Evolutionary conservation across 23 red algal genomes (phyloP).

Genomic region (Gracilaria gracilis): DNA sequence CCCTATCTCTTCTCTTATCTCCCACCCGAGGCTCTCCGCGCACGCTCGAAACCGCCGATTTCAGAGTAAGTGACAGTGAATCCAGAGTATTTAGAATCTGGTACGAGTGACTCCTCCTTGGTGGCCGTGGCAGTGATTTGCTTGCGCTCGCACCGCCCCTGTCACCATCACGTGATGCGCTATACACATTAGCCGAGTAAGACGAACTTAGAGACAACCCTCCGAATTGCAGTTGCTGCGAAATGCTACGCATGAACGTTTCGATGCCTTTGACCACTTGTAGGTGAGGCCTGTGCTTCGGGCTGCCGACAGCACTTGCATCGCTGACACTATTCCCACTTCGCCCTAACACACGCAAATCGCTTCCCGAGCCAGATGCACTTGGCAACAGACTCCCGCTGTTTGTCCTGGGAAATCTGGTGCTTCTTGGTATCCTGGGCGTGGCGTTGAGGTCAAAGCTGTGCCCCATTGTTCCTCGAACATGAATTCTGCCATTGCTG

Average conservation of each 20-base stretch:
- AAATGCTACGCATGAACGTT: constrained; percentile 25
- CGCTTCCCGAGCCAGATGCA: neutral
- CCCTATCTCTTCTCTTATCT: neutral
- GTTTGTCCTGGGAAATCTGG: constrained; percentile 29
- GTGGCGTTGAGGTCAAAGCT: constrained; percentile 52
- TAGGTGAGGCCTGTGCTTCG: constrained; percentile 3
- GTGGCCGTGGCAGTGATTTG: constrained; percentile 42
- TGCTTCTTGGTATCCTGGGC: constrained; percentile 1
- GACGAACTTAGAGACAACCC: neutral
- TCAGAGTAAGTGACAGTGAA: constrained; percentile 10
- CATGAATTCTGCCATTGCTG: constrained; percentile 46
- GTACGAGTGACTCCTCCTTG: constrained; percentile 53
- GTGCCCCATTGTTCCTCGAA: constrained; percentile 30
- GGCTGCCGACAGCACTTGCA: neutral
- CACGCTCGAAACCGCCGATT: neutral
- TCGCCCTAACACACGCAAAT: no score
- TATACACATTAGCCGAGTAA: neutral
- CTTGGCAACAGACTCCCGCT: constrained; percentile 40
- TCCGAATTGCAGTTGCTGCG: neutral
- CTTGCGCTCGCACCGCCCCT: neutral
- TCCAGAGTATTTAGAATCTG: constrained; percentile 60
- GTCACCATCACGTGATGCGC: constrained; percentile 1
- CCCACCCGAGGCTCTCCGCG: neutral
- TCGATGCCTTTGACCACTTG: constrained; percentile 29
- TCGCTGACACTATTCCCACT: no score